Conservation (phyloP, 306 rosid species). For the Medicago truncatula region MtrunA17r5.0-ANR NC_053044.1:25696501-25697000, state of each 20-base stretch:
- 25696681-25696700: not conserved
- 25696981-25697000: not conserved
- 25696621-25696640: no score
- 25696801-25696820: not conserved
- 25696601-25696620: no score
- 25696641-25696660: no score
- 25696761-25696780: not conserved
- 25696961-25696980: conserved; percentile 6
- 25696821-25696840: not conserved
- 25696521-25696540: no score
- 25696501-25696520: not conserved
- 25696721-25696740: not conserved
- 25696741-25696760: not conserved
- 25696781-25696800: not conserved
- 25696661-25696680: not conserved
- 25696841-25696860: not conserved
- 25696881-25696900: not conserved
- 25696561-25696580: no score
- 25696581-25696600: no score
- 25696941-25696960: not conserved
- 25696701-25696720: not conserved
- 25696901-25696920: not conserved
- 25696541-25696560: no score
- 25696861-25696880: not conserved
- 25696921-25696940: conserved; percentile 7